Base-by-base conservation (phyloP, 495 filamentous ascomycete species). In the Amniculicola lignicola region DNA sequence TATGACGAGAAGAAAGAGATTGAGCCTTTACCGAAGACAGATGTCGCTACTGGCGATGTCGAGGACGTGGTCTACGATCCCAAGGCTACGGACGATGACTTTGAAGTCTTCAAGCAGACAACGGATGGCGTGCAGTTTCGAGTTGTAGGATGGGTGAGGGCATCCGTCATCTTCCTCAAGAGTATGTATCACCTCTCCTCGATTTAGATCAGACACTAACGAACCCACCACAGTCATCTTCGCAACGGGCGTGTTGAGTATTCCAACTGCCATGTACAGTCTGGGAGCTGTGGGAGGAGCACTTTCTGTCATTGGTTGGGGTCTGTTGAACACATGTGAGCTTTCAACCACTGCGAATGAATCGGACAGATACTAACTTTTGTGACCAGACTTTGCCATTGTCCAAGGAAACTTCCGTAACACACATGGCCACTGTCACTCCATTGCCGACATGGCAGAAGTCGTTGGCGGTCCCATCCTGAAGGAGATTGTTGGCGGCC, bases 381-480 rank as follows among this genome's bases (percentile, higher is more conserved):
- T 38, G 53, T 56, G n/a, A n/a, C n/a, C n/a, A 39, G 65, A 66
- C 50, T 61, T 66, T 48, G 63, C 65, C 19, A 55, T 69, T 31
- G 62, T 67, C 10, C 46, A 56, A 38, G 87, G 84, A 23, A 84
- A 90, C 67, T 82, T 93, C 66, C 89, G 89, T 65, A 62, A 82
- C 50, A 75, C 70, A 51, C 82, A 83, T 63, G 87, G 88, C 1
- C 74, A 85, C 12, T 82, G 90, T 36, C 74, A 82, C 53, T 82
- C 82, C 67, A 83, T 90, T 67, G 82, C 82, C 24, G 87, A 93
- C 62, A 87, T 81, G 2, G 83, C 83, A 14, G 67, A 79, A 16
- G 70, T 92, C 44, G 75, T 90, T 31, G 74, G 83, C 64, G 86
- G 86, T 6, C 68, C 61, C 3, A 65, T 81, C 28, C 85, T 86